Base-by-base conservation (phyloP, 306 rosid genomes). In the Abrus pulchellus region DNA sequence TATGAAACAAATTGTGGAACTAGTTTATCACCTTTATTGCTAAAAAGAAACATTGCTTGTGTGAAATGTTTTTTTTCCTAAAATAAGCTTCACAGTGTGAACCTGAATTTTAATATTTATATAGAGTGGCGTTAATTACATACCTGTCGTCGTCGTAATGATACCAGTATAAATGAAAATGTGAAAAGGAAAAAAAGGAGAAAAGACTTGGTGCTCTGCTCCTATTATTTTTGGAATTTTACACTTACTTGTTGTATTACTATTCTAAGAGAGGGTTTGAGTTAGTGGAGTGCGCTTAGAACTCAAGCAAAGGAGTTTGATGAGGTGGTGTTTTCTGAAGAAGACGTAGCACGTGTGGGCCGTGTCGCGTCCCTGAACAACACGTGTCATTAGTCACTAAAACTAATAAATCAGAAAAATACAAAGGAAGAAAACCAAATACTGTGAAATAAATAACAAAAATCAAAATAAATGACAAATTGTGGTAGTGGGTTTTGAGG, bases 251-350 rank as follows among this genome's bases (percentile, higher is more conserved):
- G 44, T 47, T 14, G 0, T 6, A 13, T 29, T 30, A 5, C 65
- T 40, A 34, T 80, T 65, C 12, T 5, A 7, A 10, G 27, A 13
- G 68, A 59, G 48, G 48, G 28, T 38, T 62, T 44, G 80, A 71
- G 76, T 11, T 43, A 66, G 82, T 78, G 82, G 80, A 80, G 76
- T 59, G 85, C 88, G 88, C 94, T 90, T 90, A 67, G 72, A 84
- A 87, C 68, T 56, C 41, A 88, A 92, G 92, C 87, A 88, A 85
- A 71, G 72, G 10, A 67, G 81, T 82, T 72, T 4, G 92, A 85
- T 88, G 87, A 78, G 85, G 78, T 78, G 81, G 89, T 61, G 91
- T 89, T 88, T 69, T 92, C 93, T 28, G 90, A 88, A 38, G 7
- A 57, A 41, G 91, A 85, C 68, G 5, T 80, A 67, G 85, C 93